phyloP scores from a whole-genome alignment of 441 rosid species.

The Eruca vesicaria region DNA sequence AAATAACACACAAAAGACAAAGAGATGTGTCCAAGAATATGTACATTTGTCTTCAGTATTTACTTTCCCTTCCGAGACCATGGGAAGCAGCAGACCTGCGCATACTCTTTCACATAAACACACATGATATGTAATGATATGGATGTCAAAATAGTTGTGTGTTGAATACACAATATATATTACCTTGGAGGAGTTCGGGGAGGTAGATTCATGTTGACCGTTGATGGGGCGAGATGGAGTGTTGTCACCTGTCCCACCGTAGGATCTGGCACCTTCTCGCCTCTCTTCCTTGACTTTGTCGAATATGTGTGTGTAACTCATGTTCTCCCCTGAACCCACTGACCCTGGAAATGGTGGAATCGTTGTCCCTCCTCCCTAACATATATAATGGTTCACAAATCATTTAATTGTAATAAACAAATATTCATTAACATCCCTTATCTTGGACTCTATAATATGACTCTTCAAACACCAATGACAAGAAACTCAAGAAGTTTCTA shows the following conservation, averaged over 20 bases:
- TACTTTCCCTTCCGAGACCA: constrained; percentile 56
- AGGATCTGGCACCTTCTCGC: constrained; percentile 22
- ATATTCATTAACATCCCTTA: not conserved
- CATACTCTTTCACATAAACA: not conserved
- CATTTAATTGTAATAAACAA: not conserved
- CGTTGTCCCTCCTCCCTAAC: constrained; percentile 22
- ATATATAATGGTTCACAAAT: not conserved
- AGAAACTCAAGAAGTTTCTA: too few relatives aligned
- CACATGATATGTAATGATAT: not conserved
- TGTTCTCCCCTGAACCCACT: constrained; percentile 17
- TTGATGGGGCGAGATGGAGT: constrained; percentile 33
- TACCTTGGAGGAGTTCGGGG: constrained; percentile 19
- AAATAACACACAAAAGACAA: not conserved
- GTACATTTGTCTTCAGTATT: constrained; percentile 22
- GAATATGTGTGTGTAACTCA: constrained; percentile 37
- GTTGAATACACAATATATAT: not conserved
- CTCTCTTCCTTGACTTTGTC: constrained; percentile 39
- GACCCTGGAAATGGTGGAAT: constrained; percentile 40
- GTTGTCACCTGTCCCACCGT: constrained; percentile 16
- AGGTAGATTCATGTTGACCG: constrained; percentile 3
- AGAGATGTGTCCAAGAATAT: not conserved
- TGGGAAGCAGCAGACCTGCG: constrained; percentile 77
- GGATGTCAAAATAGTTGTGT: not conserved
- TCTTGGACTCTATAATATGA: not conserved
- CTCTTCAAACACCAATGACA: not conserved